These are phyloP conservation scores for Didymella exigua DNA, from an alignment of 2,329 filamentous ascomycete genomes.

Conservation along the genomic window DNA sequence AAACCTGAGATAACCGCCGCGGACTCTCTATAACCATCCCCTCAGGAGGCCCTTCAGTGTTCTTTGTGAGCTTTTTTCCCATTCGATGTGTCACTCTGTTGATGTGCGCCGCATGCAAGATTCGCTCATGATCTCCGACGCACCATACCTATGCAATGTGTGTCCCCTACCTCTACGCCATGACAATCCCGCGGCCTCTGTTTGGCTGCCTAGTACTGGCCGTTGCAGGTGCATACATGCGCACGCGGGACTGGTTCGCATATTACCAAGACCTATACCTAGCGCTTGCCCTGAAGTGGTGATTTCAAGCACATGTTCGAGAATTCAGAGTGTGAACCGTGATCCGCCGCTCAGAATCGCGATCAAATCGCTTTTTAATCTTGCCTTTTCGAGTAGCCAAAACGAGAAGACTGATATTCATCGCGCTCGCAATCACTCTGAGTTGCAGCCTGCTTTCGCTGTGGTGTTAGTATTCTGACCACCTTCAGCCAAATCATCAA, in stretches of 20 bases:
- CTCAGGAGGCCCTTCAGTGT: background rate
- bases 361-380: background rate
- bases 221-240: constrained; percentile 16
- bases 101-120: constrained; percentile 32
- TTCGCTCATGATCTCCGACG: constrained; percentile 29
- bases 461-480: too few relatives aligned
- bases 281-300: constrained; percentile 3
- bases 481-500: too few relatives aligned
- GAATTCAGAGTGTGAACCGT: constrained; percentile 4
- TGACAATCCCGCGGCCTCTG: constrained; percentile 12
- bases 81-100: constrained; percentile 16
- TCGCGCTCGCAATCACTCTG: too few relatives aligned
- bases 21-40: background rate
- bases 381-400: background rate
- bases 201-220: constrained; percentile 16
- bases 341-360: constrained; percentile 5
- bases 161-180: constrained; percentile 18
- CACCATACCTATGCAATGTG: constrained; percentile 21
- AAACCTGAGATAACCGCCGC: background rate
- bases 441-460: too few relatives aligned
- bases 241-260: constrained; percentile 11
- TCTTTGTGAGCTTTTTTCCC: constrained; percentile 12
- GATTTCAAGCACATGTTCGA: background rate
- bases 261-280: constrained; percentile 6
- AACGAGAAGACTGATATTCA: too few relatives aligned